Evolutionary conservation across 2,329 filamentous ascomycete genomes (phyloP).

Genomic region (Alternaria brassicae): DNA sequence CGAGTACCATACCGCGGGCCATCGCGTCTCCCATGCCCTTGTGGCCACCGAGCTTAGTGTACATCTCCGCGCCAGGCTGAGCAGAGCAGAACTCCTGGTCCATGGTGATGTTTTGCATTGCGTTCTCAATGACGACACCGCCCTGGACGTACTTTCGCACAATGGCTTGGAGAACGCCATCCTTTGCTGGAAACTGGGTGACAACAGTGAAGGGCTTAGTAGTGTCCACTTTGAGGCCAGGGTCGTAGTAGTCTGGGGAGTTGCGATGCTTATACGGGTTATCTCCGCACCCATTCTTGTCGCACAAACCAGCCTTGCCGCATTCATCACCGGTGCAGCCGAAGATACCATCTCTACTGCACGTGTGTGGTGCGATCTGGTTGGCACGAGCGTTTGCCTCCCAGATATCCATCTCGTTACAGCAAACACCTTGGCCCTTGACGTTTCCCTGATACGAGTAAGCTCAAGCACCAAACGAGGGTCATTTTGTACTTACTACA

Average conservation of each 20-base stretch:
- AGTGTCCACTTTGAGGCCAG: conserved; percentile 62
- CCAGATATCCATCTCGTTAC: conserved; percentile 65
- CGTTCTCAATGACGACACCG: conserved; percentile 66
- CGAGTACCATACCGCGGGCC: conserved; percentile 61
- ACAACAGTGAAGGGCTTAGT: conserved; percentile 68
- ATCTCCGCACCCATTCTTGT: conserved; percentile 47
- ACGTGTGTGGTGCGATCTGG: conserved; percentile 59
- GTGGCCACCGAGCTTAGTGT: conserved; percentile 51
- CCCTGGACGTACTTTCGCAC: conserved; percentile 71
- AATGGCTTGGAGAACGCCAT: conserved; percentile 66
- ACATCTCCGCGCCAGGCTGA: conserved; percentile 37
- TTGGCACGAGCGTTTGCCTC: conserved; percentile 60
- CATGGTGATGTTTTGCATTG: conserved; percentile 47
- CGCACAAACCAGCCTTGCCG: conserved; percentile 40
- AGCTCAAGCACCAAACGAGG: conserved; percentile 39
- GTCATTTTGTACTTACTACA: conserved; percentile 41
- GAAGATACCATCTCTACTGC: conserved; percentile 55
- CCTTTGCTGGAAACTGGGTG: conserved; percentile 69
- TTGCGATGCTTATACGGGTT: conserved; percentile 41
- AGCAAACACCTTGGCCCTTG: conserved; percentile 57
- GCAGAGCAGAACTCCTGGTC: conserved; percentile 41
- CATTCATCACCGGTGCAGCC: conserved; percentile 54
- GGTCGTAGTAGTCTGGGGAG: conserved; percentile 40
- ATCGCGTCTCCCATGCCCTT: conserved; percentile 58
- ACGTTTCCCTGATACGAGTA: conserved; percentile 53